These are phyloP conservation scores for Erythrophleum ivorense DNA, from an alignment of 331 rosid genomes.

Conservation along the genomic window DNA sequence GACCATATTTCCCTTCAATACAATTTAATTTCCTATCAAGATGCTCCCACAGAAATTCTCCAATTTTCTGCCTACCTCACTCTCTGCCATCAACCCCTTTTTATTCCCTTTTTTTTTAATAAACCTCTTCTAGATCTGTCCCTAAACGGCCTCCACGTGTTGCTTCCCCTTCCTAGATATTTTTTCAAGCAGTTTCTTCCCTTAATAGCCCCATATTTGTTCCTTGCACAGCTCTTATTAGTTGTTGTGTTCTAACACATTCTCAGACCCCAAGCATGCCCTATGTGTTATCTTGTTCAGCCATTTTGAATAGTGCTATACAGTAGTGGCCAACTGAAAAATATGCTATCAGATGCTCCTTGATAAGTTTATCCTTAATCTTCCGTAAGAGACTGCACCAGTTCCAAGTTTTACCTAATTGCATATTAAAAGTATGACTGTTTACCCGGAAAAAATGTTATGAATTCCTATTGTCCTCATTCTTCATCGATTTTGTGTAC, in stretches of 20 bases:
- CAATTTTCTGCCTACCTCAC: neutral
- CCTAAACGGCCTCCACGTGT: neutral
- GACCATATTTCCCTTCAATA: no score
- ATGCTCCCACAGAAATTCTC: neutral
- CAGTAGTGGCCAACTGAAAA: neutral
- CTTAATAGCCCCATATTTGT: neutral
- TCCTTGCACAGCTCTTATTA: neutral
- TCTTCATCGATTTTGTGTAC: neutral
- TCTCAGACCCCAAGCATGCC: neutral
- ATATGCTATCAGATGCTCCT: no score
- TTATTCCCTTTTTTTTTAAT: neutral
- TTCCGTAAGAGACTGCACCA: neutral
- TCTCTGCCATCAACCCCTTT: neutral
- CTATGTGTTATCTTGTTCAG: neutral
- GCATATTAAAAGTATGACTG: neutral
- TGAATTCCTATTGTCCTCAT: slow-evolving; percentile 20
- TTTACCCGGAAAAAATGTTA: neutral
- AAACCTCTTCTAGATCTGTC: neutral
- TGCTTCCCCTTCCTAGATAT: neutral
- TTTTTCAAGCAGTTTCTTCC: neutral
- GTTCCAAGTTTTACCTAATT: slow-evolving; percentile 25
- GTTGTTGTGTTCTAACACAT: neutral
- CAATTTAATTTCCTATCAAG: no score
- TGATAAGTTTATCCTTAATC: no score
- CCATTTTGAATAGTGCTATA: neutral